A percentile compares a stretch with the other conserved stretches of the same genome.
Conservation (phyloP, 2,329 filamentous ascomycete species). For the Fusarium oxysporum region DNA sequence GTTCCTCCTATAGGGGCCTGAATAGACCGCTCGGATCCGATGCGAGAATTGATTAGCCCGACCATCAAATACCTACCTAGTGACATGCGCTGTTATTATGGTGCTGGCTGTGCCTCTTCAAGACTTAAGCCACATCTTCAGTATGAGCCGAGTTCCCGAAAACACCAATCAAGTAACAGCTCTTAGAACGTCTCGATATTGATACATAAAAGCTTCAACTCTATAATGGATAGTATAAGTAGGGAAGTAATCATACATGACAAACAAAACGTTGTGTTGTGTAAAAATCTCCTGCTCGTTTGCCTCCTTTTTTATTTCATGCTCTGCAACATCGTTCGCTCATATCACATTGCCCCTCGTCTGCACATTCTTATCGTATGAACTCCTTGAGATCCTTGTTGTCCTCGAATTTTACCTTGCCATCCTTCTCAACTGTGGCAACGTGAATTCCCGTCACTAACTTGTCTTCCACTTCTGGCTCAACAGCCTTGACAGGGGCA, state of each 20-base stretch:
- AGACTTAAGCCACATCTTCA: background rate
- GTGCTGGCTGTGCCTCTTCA: background rate
- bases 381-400: conserved; percentile 69
- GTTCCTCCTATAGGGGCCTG: background rate
- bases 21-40: conserved; percentile 25
- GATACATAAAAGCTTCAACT: conserved; percentile 29
- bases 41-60: conserved; percentile 5
- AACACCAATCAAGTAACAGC: background rate
- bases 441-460: conserved; percentile 63
- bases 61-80: background rate
- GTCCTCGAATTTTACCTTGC: conserved; percentile 75
- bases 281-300: background rate
- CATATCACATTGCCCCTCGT: background rate
- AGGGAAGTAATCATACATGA: conserved; percentile 28
- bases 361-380: conserved; percentile 52
- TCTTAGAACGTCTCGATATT: conserved; percentile 13
- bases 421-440: conserved; percentile 68
- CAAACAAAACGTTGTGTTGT: conserved; percentile 12
- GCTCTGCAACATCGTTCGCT: conserved; percentile 11
- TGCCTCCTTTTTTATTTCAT: conserved; percentile 16
- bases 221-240: conserved; percentile 27
- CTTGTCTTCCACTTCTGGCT: conserved; percentile 48
- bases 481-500: conserved; percentile 20
- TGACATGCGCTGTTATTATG: background rate
- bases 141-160: background rate